A percentile compares a stretch with the other conserved stretches of the same genome.
phyloP scores from a whole-genome alignment of 164 flowering plant genomes.

The Magnolia sinica region DNA sequence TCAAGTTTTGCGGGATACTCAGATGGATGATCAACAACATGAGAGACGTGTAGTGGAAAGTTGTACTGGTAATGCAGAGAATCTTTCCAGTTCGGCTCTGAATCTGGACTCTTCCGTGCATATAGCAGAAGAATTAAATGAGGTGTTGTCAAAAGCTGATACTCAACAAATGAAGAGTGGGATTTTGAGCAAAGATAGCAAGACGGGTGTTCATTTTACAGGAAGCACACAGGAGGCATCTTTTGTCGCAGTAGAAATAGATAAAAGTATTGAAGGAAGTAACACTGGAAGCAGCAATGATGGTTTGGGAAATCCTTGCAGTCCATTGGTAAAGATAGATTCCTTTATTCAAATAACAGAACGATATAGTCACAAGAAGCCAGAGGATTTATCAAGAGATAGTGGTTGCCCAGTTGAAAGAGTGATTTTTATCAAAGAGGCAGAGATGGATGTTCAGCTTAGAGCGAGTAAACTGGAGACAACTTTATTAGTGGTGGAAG shows the following conservation, averaged over 20 bases:
- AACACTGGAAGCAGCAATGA: background rate
- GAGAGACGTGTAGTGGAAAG: conserved; percentile 12
- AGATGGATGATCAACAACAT: conserved; percentile 13
- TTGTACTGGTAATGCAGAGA: conserved; percentile 2
- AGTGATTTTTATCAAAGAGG: background rate
- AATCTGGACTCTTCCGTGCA: conserved; percentile 14
- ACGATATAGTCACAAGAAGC: background rate
- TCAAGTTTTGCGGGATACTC: conserved; percentile 10
- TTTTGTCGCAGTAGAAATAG: background rate
- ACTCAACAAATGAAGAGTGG: background rate
- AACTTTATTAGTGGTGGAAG: conserved; percentile 16
- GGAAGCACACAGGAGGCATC: conserved; percentile 14
- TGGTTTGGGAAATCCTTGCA: background rate
- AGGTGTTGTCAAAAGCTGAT: background rate
- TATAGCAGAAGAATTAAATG: conserved; percentile 13
- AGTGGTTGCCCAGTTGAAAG: background rate
- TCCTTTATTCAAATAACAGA: background rate
- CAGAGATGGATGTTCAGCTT: conserved; percentile 1
- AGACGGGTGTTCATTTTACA: conserved; percentile 17
- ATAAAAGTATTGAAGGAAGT: background rate
- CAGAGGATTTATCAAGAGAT: background rate
- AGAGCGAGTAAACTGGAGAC: background rate
- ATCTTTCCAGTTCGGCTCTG: conserved; percentile 7
- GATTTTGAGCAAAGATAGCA: conserved; percentile 6
- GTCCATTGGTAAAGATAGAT: background rate